phyloP scores from a whole-genome alignment of 2,329 filamentous ascomycete genomes.

The Didymella segeticola region DNA sequence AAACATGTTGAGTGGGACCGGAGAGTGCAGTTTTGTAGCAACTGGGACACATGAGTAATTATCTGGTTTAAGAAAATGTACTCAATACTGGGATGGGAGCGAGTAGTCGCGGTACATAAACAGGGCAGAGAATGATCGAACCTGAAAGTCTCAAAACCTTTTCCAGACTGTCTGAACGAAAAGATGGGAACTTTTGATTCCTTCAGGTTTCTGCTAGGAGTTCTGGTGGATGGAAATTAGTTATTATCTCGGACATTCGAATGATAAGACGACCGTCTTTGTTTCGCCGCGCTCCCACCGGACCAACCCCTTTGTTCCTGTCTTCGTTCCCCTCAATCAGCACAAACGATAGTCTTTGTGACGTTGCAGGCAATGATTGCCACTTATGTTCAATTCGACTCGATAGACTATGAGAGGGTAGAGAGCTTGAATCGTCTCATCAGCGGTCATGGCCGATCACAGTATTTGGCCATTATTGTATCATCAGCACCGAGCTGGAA shows the following conservation, averaged over 20 bases:
- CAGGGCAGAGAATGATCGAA: background rate
- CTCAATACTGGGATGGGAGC: slow-evolving; percentile 5
- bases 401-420: background rate
- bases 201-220: no score
- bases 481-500: background rate
- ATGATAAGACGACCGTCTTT: no score
- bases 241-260: no score
- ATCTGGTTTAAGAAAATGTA: background rate
- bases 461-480: background rate
- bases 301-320: no score
- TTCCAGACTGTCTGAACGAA: background rate
- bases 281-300: no score
- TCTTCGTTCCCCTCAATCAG: no score
- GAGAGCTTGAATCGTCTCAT: background rate
- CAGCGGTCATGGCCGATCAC: background rate
- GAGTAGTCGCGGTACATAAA: slow-evolving; percentile 4
- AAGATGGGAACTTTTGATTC: background rate
- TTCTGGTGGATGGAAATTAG: no score
- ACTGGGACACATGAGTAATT: no score
- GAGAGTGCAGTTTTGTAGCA: no score
- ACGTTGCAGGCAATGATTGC: no score
- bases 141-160: background rate
- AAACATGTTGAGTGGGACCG: background rate
- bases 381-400: background rate
- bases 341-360: no score